Percentiles rank a stretch among this genome's conserved stretches.
Evolutionary conservation across 495 filamentous ascomycete genomes (phyloP).

Genomic region (Daldinia caldariorum): DNA sequence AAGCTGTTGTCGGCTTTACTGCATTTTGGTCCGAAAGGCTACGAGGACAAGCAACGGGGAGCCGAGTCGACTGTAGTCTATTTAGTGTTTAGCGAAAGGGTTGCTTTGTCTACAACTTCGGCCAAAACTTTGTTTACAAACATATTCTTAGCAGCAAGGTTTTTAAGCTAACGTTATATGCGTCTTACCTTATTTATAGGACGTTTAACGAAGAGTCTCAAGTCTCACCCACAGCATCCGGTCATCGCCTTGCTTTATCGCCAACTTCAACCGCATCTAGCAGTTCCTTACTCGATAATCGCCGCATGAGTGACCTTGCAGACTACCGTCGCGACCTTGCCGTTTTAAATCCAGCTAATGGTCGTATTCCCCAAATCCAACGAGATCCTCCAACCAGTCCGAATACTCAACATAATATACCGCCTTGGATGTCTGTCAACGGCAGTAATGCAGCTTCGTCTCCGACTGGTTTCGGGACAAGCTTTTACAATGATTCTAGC

Average conservation of each 20-base stretch:
- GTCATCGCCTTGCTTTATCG: constrained; percentile 57
- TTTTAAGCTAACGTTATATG: constrained; percentile 29
- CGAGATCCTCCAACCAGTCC: constrained; percentile 63
- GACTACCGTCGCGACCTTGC: constrained; percentile 78
- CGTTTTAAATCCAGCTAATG: constrained; percentile 68
- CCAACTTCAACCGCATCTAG: constrained; percentile 59
- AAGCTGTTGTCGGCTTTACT: constrained; percentile 18
- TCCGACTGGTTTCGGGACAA: constrained; percentile 50
- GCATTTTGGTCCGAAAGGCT: constrained; percentile 21
- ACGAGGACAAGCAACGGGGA: not conserved
- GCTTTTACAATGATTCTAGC: constrained; percentile 73
- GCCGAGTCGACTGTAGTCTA: not conserved
- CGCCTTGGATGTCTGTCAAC: constrained; percentile 59
- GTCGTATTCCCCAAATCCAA: constrained; percentile 62
- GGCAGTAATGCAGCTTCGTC: constrained; percentile 50
- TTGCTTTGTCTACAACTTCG: constrained; percentile 40
- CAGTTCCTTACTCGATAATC: constrained; percentile 58
- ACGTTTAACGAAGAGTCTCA: constrained; percentile 60
- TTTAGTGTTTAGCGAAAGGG: constrained; percentile 11
- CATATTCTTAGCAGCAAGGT: constrained; percentile 42
- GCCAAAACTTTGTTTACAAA: constrained; percentile 26
- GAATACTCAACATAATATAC: constrained; percentile 52
- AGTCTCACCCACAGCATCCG: constrained; percentile 60
- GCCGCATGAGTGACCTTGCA: constrained; percentile 65
- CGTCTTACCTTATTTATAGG: constrained; percentile 36